Evolutionary conservation across 2,329 filamentous ascomycete genomes (phyloP), one percentile per base, ranked within the genome.

Genomic region (Pestalotiopsis sp.): DNA sequence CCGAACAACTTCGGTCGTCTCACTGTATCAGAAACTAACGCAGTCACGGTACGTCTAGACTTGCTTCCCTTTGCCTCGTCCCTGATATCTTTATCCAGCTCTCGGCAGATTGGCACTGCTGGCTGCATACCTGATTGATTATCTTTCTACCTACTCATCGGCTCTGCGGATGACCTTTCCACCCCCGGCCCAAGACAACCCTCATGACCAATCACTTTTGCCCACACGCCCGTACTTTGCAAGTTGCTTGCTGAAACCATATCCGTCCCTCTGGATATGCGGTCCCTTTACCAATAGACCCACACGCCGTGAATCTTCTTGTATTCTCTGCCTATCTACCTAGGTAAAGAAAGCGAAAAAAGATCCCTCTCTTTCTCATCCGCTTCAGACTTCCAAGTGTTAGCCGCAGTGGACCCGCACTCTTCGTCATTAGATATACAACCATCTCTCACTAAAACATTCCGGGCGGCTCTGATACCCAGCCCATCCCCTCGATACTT

Each of bases 101-200:
- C 68, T 72, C 74, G 73, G 75, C 71, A 75, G 67, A 72, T 75
- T 69, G 68, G 68, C 68, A 68, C 62, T 65, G 58, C 26, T 35
- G 30, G 30, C 30, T 35, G 66, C 70, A 68, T 70, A 65, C 68
- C 60, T 61, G 68, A 65, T 66, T 67, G 68, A 68, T 70, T 68
- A 70, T 69, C 70, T 70, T 66, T 7, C 6, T 35, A 67, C 30
- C 30, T 35, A 2, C 30, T 72, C 69, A 68, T 76, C 76, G 76
- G 76, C 67, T 71, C 70, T 76, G 72, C 76, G 76, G 76, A 78
- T 76, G 73, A 72, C 69, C 64, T 60, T 61, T 71, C 70, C 71
- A 70, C 69, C 71, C 71, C 69, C 68, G 69, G 65, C 70, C 64
- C 69, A 62, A 56, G 44, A 52, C 44, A 52, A 58, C 64, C 68